A percentile compares a stretch with the other conserved stretches of the same genome.
These are phyloP conservation scores for Exophiala sp. DNA, from an alignment of 2,329 filamentous ascomycete genomes.

Conservation along the genomic window DNA sequence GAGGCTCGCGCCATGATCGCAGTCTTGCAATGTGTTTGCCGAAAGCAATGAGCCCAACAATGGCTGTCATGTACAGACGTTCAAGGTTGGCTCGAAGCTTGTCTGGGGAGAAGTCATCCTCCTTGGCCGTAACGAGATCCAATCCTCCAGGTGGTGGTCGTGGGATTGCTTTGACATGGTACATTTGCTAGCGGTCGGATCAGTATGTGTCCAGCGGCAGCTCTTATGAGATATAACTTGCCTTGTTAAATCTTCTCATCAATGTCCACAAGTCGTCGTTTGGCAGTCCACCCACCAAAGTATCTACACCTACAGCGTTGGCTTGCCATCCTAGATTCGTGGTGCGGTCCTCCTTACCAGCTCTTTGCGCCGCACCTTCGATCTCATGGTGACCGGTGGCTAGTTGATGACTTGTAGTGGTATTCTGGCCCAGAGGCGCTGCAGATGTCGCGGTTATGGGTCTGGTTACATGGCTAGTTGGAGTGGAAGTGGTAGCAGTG, in stretches of 20 bases:
- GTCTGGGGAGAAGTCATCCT: slow-evolving; percentile 81
- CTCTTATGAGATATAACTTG: slow-evolving; percentile 29
- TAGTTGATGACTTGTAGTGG: slow-evolving; percentile 44
- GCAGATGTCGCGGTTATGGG: slow-evolving; percentile 18
- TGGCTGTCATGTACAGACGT: slow-evolving; percentile 75
- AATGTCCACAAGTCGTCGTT: slow-evolving; percentile 74
- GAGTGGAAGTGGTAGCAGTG: slow-evolving; percentile 3
- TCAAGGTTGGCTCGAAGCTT: slow-evolving; percentile 76
- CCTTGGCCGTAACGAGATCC: slow-evolving; percentile 75
- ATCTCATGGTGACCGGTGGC: slow-evolving; percentile 44
- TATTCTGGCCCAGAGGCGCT: slow-evolving; percentile 28
- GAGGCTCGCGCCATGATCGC: slow-evolving; percentile 73
- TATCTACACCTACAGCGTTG: slow-evolving; percentile 52
- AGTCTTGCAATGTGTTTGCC: slow-evolving; percentile 73
- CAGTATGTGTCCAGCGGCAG: slow-evolving; percentile 20
- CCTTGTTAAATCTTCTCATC: slow-evolving; percentile 71
- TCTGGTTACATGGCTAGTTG: neutral
- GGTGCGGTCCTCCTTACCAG: slow-evolving; percentile 54
- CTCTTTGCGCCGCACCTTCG: slow-evolving; percentile 47
- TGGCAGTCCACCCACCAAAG: slow-evolving; percentile 63
- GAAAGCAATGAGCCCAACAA: slow-evolving; percentile 62
- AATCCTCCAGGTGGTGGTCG: slow-evolving; percentile 62
- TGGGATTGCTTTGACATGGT: slow-evolving; percentile 66
- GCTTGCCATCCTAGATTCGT: slow-evolving; percentile 63
- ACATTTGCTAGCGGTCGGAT: slow-evolving; percentile 54